Evolutionary conservation across 257 asterid genomes (phyloP), one percentile per base, ranked within the genome.

Genomic region (Galeopsis tetrahit): DNA sequence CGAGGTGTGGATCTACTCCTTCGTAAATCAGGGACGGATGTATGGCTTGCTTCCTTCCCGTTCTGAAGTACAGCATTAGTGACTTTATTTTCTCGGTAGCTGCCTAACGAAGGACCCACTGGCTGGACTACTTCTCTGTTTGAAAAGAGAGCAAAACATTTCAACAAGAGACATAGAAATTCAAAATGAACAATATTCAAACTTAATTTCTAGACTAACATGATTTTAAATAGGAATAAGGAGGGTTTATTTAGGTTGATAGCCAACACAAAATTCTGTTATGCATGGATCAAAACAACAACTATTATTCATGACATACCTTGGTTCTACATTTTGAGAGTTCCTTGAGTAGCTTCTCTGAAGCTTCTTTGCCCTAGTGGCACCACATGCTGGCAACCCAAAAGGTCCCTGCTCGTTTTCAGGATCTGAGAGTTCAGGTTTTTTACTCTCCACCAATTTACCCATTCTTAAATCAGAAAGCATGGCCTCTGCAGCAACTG

Each of bases 1-100:
- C 95, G 92, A 63, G 97, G 95, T n/a, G 94, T 88, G 31, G 98
- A 90, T 84, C 79, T 82, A 81, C 97, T 90, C 79, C 98, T 82
- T 46, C 81, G 87, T 35, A 75, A 68, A 39, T 84, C 88, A 15
- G 83, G 82, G 63, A 79, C 35, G 10, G 82, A 76, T 64, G 89
- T 72, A 57, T 82, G 78, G 75, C 78, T 72, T 63, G 83, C 65
- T 72, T 87, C 86, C 81, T 80, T 86, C 21, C 72, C 75, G 52
- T 82, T 78, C 75, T 74, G 85, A 40, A 68, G 59, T 48, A 78
- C 71, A 10, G 52, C 75, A 15, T 76, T 75, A 17, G 87, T 62
- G 46, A 61, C 53, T 76, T 83, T 89, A 74, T 78, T 77, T 59
- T 85, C 90, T 11, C 76, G 84, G 76, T 73, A 77, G 33, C 82